These are phyloP conservation scores for Lojkania enalia DNA, from an alignment of 2,329 filamentous ascomycete species.

Conservation along the genomic window DNA sequence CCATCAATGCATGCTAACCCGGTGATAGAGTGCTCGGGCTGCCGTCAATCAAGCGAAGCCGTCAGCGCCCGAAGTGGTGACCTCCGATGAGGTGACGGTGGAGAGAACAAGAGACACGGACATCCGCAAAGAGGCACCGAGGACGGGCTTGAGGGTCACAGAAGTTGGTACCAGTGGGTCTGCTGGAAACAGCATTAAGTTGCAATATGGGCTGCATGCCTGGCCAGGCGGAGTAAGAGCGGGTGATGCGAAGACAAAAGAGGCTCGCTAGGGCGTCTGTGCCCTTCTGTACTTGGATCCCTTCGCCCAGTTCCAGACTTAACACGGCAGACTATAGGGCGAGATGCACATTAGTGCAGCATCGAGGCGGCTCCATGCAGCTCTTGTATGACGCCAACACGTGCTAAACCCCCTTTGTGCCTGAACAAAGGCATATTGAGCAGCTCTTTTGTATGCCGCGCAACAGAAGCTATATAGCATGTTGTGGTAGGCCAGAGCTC, in stretches of 20 bases:
- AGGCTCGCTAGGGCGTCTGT: not conserved
- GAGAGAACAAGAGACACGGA: conserved; percentile 15
- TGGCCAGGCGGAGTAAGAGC: conserved; percentile 16
- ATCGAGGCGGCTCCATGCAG: conserved; percentile 17
- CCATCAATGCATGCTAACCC: conserved; percentile 58
- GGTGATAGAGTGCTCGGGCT: conserved; percentile 53
- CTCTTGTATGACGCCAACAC: conserved; percentile 24
- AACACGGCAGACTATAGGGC: conserved; percentile 5
- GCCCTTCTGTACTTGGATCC: not conserved
- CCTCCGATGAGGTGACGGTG: conserved; percentile 30
- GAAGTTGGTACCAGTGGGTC: conserved; percentile 17
- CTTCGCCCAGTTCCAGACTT: conserved; percentile 1
- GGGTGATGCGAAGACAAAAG: conserved; percentile 17
- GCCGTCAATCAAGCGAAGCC: conserved; percentile 51
- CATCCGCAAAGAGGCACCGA: conserved; percentile 28
- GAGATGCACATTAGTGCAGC: conserved; percentile 23
- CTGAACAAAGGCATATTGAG: conserved; percentile 16
- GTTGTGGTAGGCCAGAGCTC: conserved; percentile 15
- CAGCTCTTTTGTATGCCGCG: conserved; percentile 2
- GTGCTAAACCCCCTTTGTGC: conserved; percentile 26
- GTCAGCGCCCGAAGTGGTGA: conserved; percentile 46
- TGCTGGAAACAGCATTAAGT: conserved; percentile 10
- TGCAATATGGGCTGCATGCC: conserved; percentile 24
- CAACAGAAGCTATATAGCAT: conserved; percentile 11
- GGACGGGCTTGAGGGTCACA: conserved; percentile 30